Conservation (phyloP, 2,329 filamentous ascomycete genomes). For the Hypocreales sp. region DNA sequence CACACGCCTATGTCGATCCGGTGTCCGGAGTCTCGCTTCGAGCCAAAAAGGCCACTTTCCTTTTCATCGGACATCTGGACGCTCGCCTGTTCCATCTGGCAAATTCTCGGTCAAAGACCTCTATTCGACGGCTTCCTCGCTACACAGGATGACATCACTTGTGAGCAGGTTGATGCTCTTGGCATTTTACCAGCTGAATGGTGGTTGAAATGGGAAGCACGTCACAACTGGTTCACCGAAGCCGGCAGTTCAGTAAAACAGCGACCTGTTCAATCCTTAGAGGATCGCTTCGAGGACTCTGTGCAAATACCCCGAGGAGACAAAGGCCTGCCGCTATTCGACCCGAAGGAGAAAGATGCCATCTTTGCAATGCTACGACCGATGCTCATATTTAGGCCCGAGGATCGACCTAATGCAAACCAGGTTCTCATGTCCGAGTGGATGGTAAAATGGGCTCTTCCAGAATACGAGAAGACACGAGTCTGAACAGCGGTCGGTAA, state of each 20-base stretch:
- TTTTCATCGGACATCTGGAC: conserved; percentile 22
- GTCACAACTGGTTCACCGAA: conserved; percentile 6
- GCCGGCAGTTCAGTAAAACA: conserved; percentile 3
- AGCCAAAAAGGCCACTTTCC: conserved; percentile 14
- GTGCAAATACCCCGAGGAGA: conserved; percentile 2
- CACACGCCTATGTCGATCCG: conserved; percentile 12
- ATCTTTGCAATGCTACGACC: neutral
- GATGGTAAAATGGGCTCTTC: neutral
- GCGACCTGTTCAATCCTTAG: conserved; percentile 3
- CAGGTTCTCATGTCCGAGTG: neutral
- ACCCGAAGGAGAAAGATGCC: neutral
- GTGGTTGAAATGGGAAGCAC: conserved; percentile 6
- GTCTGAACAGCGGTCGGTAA: too few species aligned
- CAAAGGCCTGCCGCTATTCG: neutral
- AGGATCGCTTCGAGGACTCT: conserved; percentile 3
- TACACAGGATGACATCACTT: conserved; percentile 4
- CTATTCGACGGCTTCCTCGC: conserved; percentile 5
- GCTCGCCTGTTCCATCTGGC: conserved; percentile 18
- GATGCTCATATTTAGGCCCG: neutral
- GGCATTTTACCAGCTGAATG: conserved; percentile 6
- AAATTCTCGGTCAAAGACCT: conserved; percentile 11
- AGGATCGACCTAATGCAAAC: neutral
- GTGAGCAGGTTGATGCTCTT: conserved; percentile 6
- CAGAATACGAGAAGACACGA: neutral
- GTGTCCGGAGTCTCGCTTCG: conserved; percentile 18